Percentiles rank a stretch among this genome's conserved stretches.
Conservation (phyloP, 495 filamentous ascomycete species). For the Penicillium odoratum region DNA sequence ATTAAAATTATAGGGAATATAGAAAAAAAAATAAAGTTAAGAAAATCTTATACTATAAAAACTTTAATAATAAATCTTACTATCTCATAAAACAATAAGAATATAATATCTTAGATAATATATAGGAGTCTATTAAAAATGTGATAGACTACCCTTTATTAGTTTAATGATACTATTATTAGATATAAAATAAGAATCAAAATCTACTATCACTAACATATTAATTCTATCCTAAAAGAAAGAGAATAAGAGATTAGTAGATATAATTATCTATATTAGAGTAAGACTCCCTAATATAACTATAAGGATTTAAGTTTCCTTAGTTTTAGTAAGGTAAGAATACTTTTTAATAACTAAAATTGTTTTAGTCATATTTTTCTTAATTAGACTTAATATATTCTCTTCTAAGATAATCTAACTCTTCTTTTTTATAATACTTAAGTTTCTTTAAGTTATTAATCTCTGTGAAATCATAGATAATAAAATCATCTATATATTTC, state of each 20-base stretch:
- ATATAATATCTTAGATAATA: constrained; percentile 17
- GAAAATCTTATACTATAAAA: constrained; percentile 7
- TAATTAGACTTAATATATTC: constrained; percentile 1
- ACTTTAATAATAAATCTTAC: constrained; percentile 8
- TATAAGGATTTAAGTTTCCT: neutral
- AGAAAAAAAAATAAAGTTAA: constrained; percentile 15
- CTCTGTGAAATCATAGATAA: neutral
- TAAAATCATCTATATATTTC: constrained; percentile 2
- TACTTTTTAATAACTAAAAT: neutral
- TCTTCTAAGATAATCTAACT: neutral
- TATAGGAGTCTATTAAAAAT: constrained; percentile 18
- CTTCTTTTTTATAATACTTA: neutral
- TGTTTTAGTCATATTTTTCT: neutral
- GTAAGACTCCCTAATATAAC: neutral
- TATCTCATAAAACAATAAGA: constrained; percentile 11
- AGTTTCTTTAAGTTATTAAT: neutral
- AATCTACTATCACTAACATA: neutral
- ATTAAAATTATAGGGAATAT: constrained; percentile 10
- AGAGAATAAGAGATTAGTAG: neutral
- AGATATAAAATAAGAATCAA: neutral
- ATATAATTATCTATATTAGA: constrained; percentile 1
- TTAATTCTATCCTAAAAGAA: neutral
- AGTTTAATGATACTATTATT: constrained; percentile 5
- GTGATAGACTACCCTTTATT: constrained; percentile 9
- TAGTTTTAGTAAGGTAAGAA: neutral